Evolutionary conservation across 208 protist genomes (phyloP).

Genomic region (Crithidia sp.): DNA sequence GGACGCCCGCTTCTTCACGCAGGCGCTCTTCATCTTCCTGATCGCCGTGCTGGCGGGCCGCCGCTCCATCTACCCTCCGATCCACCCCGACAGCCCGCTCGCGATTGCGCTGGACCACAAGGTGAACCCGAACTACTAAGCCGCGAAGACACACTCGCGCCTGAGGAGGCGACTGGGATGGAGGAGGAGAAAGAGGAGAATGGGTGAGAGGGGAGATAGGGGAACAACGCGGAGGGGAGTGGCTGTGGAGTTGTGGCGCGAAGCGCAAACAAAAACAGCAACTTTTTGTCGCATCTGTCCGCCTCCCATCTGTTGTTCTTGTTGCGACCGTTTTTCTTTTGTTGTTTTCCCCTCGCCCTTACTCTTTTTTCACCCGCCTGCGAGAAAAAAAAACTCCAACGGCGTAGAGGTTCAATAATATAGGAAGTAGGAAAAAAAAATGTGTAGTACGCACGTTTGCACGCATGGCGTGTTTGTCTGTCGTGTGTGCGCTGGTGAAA

Average conservation of each 20-base stretch:
- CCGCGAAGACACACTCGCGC: too few species aligned
- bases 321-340: conserved; percentile 6
- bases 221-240: not conserved
- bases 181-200: too few species aligned
- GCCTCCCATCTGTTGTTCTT: not conserved
- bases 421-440: conserved; percentile 14
- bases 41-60: conserved; percentile 66
- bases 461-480: not conserved
- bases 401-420: not conserved
- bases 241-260: not conserved
- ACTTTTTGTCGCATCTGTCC: not conserved
- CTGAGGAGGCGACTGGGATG: too few species aligned
- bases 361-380: not conserved
- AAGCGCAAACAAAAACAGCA: not conserved
- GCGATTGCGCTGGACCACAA: conserved; percentile 73
- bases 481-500: not conserved
- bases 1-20: conserved; percentile 74
- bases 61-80: conserved; percentile 77
- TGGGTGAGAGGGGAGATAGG: too few species aligned
- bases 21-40: conserved; percentile 74
- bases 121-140: conserved; percentile 90
- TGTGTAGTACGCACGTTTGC: not conserved
- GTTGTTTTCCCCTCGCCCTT: conserved; percentile 1
- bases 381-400: not conserved
- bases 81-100: conserved; percentile 76